A percentile compares a stretch with the other conserved stretches of the same genome.
Conservation (phyloP, 768 basidiomycete genomes). For the Austroboletus festivus region DNA sequence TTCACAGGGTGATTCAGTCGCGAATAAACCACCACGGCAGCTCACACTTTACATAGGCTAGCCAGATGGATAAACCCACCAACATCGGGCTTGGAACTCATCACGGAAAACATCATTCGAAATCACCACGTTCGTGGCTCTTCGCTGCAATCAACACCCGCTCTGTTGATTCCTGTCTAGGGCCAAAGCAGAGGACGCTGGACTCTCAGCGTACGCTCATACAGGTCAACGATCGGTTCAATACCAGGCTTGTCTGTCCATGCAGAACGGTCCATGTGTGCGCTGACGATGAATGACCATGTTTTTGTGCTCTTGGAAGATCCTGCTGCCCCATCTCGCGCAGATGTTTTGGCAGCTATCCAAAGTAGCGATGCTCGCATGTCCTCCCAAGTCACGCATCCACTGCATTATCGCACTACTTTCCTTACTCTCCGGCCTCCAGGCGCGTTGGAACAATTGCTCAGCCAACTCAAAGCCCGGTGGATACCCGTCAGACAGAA, state of each 20-base stretch:
- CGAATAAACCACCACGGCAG: not conserved
- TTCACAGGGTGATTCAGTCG: slow-evolving; percentile 51
- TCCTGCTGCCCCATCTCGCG: slow-evolving; percentile 63
- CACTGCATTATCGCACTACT: slow-evolving; percentile 68
- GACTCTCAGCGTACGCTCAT: slow-evolving; percentile 68
- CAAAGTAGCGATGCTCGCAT: slow-evolving; percentile 12
- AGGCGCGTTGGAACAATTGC: slow-evolving; percentile 69
- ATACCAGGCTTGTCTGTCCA: slow-evolving; percentile 47
- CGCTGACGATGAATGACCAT: slow-evolving; percentile 76
- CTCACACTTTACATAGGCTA: slow-evolving; percentile 42
- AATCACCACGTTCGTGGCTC: slow-evolving; percentile 60
- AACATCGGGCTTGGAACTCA: slow-evolving; percentile 61
- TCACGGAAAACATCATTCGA: slow-evolving; percentile 61
- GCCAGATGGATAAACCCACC: slow-evolving; percentile 86
- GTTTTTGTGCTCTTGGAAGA: slow-evolving; percentile 80
- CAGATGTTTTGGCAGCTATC: slow-evolving; percentile 47
- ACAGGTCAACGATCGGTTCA: slow-evolving; percentile 67
- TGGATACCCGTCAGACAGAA: slow-evolving; percentile 70
- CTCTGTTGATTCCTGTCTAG: slow-evolving; percentile 35
- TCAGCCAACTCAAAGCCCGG: slow-evolving; percentile 69
- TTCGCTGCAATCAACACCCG: slow-evolving; percentile 11
- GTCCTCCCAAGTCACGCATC: slow-evolving; percentile 23
- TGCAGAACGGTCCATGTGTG: slow-evolving; percentile 68
- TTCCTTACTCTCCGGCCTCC: slow-evolving; percentile 75
- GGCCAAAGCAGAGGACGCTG: slow-evolving; percentile 61